phyloP scores from a whole-genome alignment of 257 asterid species.

The Primulina tabacum region DNA sequence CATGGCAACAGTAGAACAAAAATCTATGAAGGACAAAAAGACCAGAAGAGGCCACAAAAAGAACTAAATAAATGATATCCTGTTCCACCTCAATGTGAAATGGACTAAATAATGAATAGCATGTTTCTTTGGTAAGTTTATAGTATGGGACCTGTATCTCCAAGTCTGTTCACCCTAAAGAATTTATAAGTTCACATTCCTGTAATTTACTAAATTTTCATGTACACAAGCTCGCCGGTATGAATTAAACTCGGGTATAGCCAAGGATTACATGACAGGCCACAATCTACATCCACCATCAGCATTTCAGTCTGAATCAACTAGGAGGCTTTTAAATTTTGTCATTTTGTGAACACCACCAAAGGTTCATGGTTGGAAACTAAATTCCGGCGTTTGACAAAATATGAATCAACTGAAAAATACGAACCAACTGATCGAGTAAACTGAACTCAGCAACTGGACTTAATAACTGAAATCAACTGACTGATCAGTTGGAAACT shows the following conservation, averaged over 20 bases:
- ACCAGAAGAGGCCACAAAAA: conserved; percentile 8
- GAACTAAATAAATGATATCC: neutral
- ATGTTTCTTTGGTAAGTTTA: neutral
- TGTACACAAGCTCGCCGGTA: neutral
- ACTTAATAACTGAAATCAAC: too few species aligned
- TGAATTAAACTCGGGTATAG: neutral
- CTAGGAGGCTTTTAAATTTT: neutral
- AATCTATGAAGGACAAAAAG: conserved; percentile 5
- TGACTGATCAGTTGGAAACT: too few species aligned
- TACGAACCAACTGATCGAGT: too few species aligned
- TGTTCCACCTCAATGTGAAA: neutral
- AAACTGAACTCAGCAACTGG: too few species aligned
- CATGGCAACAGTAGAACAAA: conserved; percentile 16
- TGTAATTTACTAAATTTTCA: neutral
- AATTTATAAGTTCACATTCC: neutral
- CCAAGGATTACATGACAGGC: neutral
- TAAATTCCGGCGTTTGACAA: too few species aligned
- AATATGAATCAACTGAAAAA: too few species aligned
- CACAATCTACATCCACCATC: neutral
- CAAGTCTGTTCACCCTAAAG: neutral
- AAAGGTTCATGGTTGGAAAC: too few species aligned
- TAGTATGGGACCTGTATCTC: neutral
- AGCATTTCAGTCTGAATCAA: neutral
- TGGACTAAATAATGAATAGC: neutral
- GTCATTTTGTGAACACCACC: neutral